Percentiles rank a stretch among this genome's conserved stretches.
These are phyloP conservation scores for Lodderomyces orthopsilosis DNA, from an alignment of 1,139 yeast genomes.

Conservation along the genomic window DNA sequence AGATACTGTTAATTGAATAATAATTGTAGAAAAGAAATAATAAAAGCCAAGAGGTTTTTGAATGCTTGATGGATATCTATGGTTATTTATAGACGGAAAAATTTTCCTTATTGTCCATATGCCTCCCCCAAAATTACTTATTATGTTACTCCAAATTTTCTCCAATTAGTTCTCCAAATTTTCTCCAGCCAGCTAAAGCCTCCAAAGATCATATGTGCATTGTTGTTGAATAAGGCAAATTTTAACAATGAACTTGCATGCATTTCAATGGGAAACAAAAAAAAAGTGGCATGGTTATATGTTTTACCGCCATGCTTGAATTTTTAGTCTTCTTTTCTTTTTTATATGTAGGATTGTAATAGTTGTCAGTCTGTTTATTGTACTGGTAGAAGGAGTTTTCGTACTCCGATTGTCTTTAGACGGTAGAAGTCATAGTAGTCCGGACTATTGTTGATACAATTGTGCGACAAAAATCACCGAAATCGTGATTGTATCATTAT, in stretches of 20 bases:
- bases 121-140: background rate
- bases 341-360: background rate
- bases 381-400: background rate
- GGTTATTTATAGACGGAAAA: background rate
- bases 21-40: too few species aligned
- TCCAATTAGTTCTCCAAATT: conserved; percentile 1
- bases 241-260: too few species aligned
- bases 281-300: background rate
- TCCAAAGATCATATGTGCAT: background rate
- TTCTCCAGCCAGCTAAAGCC: background rate
- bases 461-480: background rate
- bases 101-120: background rate
- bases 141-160: background rate
- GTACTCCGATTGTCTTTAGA: background rate
- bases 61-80: too few species aligned
- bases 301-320: background rate
- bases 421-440: background rate
- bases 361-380: background rate
- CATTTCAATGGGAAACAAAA: background rate
- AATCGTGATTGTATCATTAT: too few species aligned
- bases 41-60: too few species aligned
- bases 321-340: background rate
- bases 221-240: too few species aligned
- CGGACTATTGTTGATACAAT: background rate
- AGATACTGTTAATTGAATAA: background rate